Evolutionary conservation across 306 rosid species (phyloP), one percentile per base, ranked within the genome.

Genomic region (Castanospermum australe): DNA sequence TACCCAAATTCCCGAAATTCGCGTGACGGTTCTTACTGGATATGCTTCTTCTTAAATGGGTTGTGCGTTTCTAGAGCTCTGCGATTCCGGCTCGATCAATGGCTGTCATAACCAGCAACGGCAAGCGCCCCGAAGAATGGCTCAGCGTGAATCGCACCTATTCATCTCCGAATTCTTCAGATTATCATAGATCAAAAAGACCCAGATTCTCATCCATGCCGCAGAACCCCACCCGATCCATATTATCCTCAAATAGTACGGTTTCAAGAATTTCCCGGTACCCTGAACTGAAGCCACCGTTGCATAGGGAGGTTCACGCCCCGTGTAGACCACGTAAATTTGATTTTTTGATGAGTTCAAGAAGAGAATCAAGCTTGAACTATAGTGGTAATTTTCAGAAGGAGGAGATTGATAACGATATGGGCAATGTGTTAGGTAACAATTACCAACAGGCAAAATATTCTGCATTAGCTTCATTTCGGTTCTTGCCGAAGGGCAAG

Each of bases 121-220:
- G 87, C 33, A 94, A 92, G 87, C 97, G 95, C 45, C 83, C 83
- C 15, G 91, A 85, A 45, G 92, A 87, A 33, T 86, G 76, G 39
- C 69, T 79, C 62, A 82, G 65, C 85, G 20, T 73, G 44, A 83
- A 83, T 68, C 81, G 71, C 85, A 41, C 82, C 17, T 30, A 17
- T 61, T 52, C 89, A 0, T 79, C 86, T 51, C 82, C 78, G 8
- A 66, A 72, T 65, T 83, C 91, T 18, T 85, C 85, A 33, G 84
- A 85, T 79, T 85, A 61, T 47, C 89, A 60, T 24, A 41, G 41
- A 25, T 25, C 85, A 1, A 94, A 94, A 86, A 76, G 84, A 50
- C 82, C 69, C 51, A 89, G 73, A 33, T 32, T 85, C 10, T 65
- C 85, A 2, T 15, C 52, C 7, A 78, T 70, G 81, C 65, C 79